These are phyloP conservation scores for Penicillium macrosclerotiorum DNA, from an alignment of 495 filamentous ascomycete species.

Conservation along the genomic window DNA sequence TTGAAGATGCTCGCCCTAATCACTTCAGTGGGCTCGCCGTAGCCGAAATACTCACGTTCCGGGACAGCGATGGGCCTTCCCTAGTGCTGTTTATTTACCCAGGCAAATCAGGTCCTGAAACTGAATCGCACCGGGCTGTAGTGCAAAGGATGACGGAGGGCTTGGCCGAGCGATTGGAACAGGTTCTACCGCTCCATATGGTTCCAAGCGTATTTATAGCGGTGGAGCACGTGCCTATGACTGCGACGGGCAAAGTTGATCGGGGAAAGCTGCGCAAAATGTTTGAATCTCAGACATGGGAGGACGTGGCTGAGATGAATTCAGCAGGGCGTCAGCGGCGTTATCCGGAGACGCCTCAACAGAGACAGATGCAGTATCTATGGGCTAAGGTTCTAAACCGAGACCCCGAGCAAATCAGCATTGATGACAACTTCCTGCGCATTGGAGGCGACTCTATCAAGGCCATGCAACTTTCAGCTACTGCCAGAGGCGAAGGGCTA, in stretches of 20 bases:
- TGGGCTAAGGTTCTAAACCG: background rate
- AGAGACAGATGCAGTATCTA: background rate
- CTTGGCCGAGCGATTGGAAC: background rate
- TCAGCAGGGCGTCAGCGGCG: too few relatives aligned
- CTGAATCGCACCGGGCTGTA: background rate
- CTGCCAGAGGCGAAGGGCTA: constrained; percentile 12
- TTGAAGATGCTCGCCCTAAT: background rate
- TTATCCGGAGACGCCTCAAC: too few relatives aligned
- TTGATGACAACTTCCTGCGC: constrained; percentile 10
- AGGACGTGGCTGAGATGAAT: too few relatives aligned
- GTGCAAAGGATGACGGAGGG: background rate
- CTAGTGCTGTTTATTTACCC: background rate
- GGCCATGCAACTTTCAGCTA: constrained; percentile 30
- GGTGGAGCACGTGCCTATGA: constrained; percentile 32
- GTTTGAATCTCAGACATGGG: too few relatives aligned
- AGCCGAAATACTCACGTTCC: too few relatives aligned
- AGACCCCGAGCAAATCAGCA: background rate
- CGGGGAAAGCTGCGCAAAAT: constrained; percentile 9
- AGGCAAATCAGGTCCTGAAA: background rate
- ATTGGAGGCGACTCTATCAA: constrained; percentile 3
- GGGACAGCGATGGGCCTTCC: background rate
- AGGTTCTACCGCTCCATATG: constrained; percentile 23
- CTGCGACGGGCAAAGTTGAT: constrained; percentile 34
- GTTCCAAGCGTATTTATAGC: constrained; percentile 35
- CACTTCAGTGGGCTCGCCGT: background rate